Evolutionary conservation across 2,329 filamentous ascomycete species (phyloP), one percentile per base, ranked within the genome.

Genomic region (Amauroascus verrucosus): DNA sequence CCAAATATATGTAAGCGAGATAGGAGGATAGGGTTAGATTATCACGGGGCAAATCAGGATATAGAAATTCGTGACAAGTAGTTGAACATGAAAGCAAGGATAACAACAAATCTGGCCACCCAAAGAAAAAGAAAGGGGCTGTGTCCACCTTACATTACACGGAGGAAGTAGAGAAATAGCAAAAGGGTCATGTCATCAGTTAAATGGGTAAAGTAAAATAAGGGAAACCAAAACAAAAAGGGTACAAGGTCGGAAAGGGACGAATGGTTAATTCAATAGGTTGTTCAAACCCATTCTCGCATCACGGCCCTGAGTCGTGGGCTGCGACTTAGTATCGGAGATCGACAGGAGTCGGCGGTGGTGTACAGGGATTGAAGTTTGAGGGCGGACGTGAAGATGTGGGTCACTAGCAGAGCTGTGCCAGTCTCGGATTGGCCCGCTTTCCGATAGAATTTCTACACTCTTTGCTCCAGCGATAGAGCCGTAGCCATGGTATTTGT

Each of bases 221-320:
- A 32, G 28, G 6, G 11, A 32, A 32, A 32, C 6, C 6, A 32
- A 32, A 32, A 32, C 6, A 32, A 32, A 35, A 35, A 35, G 13
- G 13, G 33, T 3, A 35, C 4, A 41, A n/a, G n/a, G n/a, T n/a
- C n/a, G n/a, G n/a, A n/a, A n/a, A n/a, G n/a, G n/a, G n/a, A n/a
- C n/a, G n/a, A n/a, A n/a, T n/a, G n/a, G 54, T 66, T 59, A 71
- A 54, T 71, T 71, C 33, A 71, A 62, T 44, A 71, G 58, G 18
- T 63, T 68, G 53, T 66, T 59, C 33, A 71, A 60, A 26, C 68
- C 68, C 67, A 71, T 71, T 16, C 69, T 67, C 20, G 64, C 67
- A 56, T 71, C 69, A 26, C 68, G 67, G 46, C 58, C 44, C 26
- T 64, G 54, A 45, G 64, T 61, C 6, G 54, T 28, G 37, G 11